Conservation (phyloP, 176 grass and related monocot genomes). For the Urochloa ruziziensis region DNA sequence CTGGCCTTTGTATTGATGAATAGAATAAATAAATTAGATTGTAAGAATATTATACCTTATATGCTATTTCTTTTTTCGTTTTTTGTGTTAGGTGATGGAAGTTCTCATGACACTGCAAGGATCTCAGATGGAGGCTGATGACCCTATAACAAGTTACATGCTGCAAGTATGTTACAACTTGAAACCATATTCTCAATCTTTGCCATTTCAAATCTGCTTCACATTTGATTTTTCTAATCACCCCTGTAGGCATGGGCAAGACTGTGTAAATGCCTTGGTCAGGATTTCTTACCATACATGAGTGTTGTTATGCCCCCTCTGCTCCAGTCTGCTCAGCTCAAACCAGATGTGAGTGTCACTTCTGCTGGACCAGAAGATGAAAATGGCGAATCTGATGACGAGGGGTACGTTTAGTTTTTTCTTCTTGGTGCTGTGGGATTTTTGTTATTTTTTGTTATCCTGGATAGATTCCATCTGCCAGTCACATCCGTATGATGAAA, state of each 20-base stretch:
- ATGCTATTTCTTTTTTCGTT: constrained; percentile 9
- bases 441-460: constrained; percentile 13
- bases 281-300: constrained; percentile 92
- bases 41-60: background rate
- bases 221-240: constrained; percentile 17
- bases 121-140: constrained; percentile 96
- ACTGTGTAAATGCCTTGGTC: constrained; percentile 79
- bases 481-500: background rate
- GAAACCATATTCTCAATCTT: background rate
- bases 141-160: constrained; percentile 97
- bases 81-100: constrained; percentile 79
- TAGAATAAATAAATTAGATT: background rate
- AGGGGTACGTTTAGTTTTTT: constrained; percentile 48
- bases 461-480: background rate
- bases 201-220: background rate
- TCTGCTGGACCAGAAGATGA: constrained; percentile 60
- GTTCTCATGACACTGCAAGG: constrained; percentile 92
- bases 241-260: constrained; percentile 68
- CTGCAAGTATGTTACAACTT: constrained; percentile 54
- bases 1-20: background rate
- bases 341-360: constrained; percentile 79
- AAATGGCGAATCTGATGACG: constrained; percentile 70
- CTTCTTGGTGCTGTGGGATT: background rate
- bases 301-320: constrained; percentile 80
- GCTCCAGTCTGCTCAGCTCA: constrained; percentile 82